A percentile compares a stretch with the other conserved stretches of the same genome.
Conservation (phyloP, 2,329 filamentous ascomycete species). For the Pyrenophora teres region DNA sequence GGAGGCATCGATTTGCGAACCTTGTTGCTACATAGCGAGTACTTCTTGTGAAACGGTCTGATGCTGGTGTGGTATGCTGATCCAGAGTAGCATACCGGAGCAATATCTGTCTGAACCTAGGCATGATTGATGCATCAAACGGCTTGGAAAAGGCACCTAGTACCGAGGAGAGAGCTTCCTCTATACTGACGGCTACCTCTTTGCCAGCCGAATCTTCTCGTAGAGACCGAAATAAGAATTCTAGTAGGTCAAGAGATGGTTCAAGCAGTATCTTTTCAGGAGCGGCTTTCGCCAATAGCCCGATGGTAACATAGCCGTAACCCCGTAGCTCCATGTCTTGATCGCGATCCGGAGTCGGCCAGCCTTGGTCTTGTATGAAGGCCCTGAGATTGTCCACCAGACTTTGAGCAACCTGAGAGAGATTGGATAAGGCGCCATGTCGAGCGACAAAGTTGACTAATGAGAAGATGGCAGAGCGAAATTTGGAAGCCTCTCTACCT, state of each 20-base stretch:
- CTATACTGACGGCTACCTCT: slow-evolving; percentile 81
- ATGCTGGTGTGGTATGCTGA: slow-evolving; percentile 22
- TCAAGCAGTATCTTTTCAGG: slow-evolving; percentile 61
- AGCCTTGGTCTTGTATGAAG: slow-evolving; percentile 81
- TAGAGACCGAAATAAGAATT: slow-evolving; percentile 83
- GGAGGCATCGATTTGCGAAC: slow-evolving; percentile 86
- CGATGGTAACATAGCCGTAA: slow-evolving; percentile 88
- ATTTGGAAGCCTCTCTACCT: slow-evolving; percentile 75
- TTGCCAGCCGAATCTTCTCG: slow-evolving; percentile 76
- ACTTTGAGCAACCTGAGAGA: slow-evolving; percentile 68
- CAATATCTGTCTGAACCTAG: slow-evolving; percentile 44
- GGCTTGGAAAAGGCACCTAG: slow-evolving; percentile 62
- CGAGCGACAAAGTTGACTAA: slow-evolving; percentile 87
- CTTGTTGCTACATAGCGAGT: slow-evolving; percentile 82
- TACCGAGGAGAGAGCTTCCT: slow-evolving; percentile 82
- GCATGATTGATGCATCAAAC: slow-evolving; percentile 48
- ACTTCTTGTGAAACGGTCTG: slow-evolving; percentile 57
- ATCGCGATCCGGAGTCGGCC: slow-evolving; percentile 67
- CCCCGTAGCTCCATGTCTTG: slow-evolving; percentile 70
- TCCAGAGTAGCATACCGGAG: slow-evolving; percentile 37
- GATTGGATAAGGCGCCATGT: slow-evolving; percentile 65
- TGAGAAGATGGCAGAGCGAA: slow-evolving; percentile 80
- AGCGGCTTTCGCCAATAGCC: slow-evolving; percentile 72
- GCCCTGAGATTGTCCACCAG: slow-evolving; percentile 71
- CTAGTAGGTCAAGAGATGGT: slow-evolving; percentile 60